Evolutionary conservation across 495 filamentous ascomycete species (phyloP).

Genomic region (Lepidopterella palustris): DNA sequence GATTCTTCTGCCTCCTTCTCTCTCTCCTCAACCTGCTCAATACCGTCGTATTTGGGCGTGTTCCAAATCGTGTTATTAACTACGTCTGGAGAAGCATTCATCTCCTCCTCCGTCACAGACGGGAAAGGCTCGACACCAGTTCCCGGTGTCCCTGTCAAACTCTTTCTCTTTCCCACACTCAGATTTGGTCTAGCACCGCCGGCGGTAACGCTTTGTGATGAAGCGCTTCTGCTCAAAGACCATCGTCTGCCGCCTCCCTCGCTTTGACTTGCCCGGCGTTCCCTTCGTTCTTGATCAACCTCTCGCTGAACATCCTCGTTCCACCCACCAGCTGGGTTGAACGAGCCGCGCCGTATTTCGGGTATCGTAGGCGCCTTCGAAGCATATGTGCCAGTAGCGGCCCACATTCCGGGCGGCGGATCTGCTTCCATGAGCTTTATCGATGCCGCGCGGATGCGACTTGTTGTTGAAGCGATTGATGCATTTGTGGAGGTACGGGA

Average conservation of each 20-base stretch:
- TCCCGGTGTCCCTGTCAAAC: not conserved
- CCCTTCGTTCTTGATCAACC: constrained; percentile 10
- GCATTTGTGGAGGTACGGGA: constrained; percentile 28
- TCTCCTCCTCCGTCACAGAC: constrained; percentile 24
- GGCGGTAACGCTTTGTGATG: not conserved
- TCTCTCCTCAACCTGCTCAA: constrained; percentile 1
- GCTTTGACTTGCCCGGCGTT: constrained; percentile 14
- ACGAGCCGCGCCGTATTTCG: constrained; percentile 41
- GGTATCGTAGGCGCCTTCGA: constrained; percentile 40
- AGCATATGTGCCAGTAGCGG: constrained; percentile 42
- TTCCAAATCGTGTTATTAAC: not conserved
- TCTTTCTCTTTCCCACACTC: constrained; percentile 1
- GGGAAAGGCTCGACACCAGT: constrained; percentile 24
- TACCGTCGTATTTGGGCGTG: constrained; percentile 8
- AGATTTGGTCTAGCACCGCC: not conserved
- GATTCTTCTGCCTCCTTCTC: not conserved
- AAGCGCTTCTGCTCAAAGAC: constrained; percentile 1
- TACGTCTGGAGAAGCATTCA: constrained; percentile 7
- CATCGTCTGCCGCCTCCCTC: constrained; percentile 14
- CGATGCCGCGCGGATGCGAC: constrained; percentile 38
- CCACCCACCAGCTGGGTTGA: constrained; percentile 37
- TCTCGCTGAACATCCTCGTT: constrained; percentile 31
- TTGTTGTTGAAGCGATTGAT: constrained; percentile 25
- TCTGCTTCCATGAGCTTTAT: constrained; percentile 43
- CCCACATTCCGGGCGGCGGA: constrained; percentile 48